Percentiles rank a stretch among this genome's conserved stretches.
These are phyloP conservation scores for Elsinoe necatrix DNA, from an alignment of 2,329 filamentous ascomycete species.

Conservation along the genomic window DNA sequence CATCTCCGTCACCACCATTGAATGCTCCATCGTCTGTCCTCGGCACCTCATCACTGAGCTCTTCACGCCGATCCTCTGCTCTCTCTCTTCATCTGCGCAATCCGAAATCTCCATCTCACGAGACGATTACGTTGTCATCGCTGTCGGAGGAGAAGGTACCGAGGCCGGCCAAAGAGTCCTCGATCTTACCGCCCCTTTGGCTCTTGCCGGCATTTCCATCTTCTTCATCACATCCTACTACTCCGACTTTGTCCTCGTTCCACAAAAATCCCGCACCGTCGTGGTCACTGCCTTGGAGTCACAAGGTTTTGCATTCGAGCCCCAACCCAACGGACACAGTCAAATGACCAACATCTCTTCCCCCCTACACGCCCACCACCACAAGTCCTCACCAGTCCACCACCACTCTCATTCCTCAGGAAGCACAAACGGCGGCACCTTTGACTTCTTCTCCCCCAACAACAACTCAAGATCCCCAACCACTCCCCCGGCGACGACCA, in stretches of 20 bases:
- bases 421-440: background rate
- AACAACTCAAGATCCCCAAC: slow-evolving; percentile 41
- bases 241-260: slow-evolving; percentile 91
- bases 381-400: slow-evolving; percentile 42
- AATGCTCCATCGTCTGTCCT: slow-evolving; percentile 87
- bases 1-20: slow-evolving; percentile 82
- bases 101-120: slow-evolving; percentile 60
- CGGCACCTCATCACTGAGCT: slow-evolving; percentile 62
- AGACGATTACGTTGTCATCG: slow-evolving; percentile 80
- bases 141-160: slow-evolving; percentile 80
- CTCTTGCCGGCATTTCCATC: slow-evolving; percentile 87
- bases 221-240: slow-evolving; percentile 99
- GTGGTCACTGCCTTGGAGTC: slow-evolving; percentile 70
- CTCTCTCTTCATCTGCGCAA: slow-evolving; percentile 44
- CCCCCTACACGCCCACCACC: slow-evolving; percentile 50
- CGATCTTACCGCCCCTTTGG: slow-evolving; percentile 82
- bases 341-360: slow-evolving; percentile 39
- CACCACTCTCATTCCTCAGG: slow-evolving; percentile 38
- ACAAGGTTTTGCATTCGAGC: slow-evolving; percentile 76
- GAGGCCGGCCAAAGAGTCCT: slow-evolving; percentile 87
- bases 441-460: slow-evolving; percentile 25
- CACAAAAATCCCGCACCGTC: slow-evolving; percentile 60
- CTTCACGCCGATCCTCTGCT: slow-evolving; percentile 62
- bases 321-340: slow-evolving; percentile 44
- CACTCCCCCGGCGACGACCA: slow-evolving; percentile 68